Conservation (phyloP, 1,284 basidiomycete species). For the Prillingera fragicola region DNA sequence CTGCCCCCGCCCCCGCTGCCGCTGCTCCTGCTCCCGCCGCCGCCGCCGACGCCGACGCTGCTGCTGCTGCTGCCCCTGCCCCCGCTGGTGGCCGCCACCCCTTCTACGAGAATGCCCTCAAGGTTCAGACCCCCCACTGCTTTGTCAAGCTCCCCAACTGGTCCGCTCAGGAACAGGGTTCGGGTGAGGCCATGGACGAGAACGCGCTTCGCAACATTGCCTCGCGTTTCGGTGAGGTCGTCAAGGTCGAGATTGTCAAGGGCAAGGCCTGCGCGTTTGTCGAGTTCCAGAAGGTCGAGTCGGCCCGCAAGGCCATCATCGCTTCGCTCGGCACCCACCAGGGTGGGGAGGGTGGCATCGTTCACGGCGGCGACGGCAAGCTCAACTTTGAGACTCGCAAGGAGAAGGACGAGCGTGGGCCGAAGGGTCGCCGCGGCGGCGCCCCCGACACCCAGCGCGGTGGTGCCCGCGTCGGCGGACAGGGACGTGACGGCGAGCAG, state of each 20-base stretch:
- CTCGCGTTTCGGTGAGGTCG: conserved; percentile 74
- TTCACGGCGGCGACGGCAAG: conserved; percentile 58
- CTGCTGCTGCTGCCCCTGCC: conserved; percentile 9
- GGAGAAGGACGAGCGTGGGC: conserved; percentile 67
- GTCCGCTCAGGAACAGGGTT: conserved; percentile 50
- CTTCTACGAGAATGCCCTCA: conserved; percentile 56
- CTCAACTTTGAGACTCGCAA: conserved; percentile 83
- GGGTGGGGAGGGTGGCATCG: conserved; percentile 83
- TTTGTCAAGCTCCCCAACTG: conserved; percentile 68
- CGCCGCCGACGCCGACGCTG: conserved; percentile 21
- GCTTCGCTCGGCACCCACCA: conserved; percentile 59
- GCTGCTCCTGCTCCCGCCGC: conserved; percentile 18
- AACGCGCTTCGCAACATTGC: conserved; percentile 59
- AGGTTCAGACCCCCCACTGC: conserved; percentile 64
- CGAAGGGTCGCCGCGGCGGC: conserved; percentile 19
- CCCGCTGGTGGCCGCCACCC: conserved; percentile 47
- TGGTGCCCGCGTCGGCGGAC: conserved; percentile 5
- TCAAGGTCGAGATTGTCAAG: conserved; percentile 83
- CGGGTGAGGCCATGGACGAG: conserved; percentile 67
- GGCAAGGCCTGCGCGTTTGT: conserved; percentile 89
- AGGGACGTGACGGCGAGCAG: conserved; percentile 3
- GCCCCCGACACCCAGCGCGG: conserved; percentile 8
- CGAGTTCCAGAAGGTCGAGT: conserved; percentile 74
- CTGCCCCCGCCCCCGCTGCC: conserved; percentile 14
- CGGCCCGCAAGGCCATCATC: conserved; percentile 76